Base-by-base conservation (phyloP, 305 asterid species). In the Vinca major region DNA sequence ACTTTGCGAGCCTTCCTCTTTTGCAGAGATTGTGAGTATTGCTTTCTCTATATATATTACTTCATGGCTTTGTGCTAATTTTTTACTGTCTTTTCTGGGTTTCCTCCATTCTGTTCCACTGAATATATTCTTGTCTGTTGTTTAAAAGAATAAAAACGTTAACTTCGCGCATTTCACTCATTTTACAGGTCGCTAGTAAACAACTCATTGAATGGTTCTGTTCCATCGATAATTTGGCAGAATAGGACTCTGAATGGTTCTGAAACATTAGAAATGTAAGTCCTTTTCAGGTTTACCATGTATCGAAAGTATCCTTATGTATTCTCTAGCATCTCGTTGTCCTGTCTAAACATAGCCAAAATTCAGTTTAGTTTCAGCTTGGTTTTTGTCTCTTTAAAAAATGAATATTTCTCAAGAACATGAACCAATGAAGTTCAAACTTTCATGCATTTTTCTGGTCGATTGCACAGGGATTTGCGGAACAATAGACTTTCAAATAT, bases 191-290 rank as follows among this genome's bases (percentile, higher is more conserved):
- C 89, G 1, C 84, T 94, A 16, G 89, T 84, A 11, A 84, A 88
- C 80, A 94, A 94, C 83, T 77, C 83, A 12, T 70, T 94, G 84
- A 81, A 73, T 69, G 98, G 99, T 76, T 88, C 97, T 54, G 80
- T 94, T 74, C 91, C 95, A 71, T 81, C 98, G 47, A 73, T 74
- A 68, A 84, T 94, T 73, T 94, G 99, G 99, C 84, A 79, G 75
- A 86, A 78, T 67, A 84, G 94, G 80, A 83, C 73, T 68, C 66
- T 84, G 40, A 89, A 89, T 72, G 80, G 80, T 45, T 81, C 90
- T 1, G 90, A 84, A 76, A 81, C 76, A 44, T 90, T 94, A 63
- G 52, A 75, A 57, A 66, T 94, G 99, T 94, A 89, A 86, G 99
- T 68, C 78, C 62, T 49, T 7, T 55, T 82, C 14, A 26, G 33